Conservation (phyloP, 164 flowering plant genomes). For the Aristolochia contorta region DNA sequence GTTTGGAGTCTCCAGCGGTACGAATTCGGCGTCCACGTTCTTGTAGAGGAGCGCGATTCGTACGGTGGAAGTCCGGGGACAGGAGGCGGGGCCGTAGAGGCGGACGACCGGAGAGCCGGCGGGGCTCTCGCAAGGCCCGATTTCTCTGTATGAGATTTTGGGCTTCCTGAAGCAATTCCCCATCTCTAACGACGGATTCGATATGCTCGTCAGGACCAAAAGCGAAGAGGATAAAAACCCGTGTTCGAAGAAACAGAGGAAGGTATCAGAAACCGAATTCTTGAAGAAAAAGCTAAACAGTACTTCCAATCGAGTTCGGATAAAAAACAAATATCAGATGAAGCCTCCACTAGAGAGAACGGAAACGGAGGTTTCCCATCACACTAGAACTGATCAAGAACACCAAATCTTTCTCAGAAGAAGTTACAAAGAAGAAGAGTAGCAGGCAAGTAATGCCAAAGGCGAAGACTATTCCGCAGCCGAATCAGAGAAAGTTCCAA, state of each 20-base stretch:
- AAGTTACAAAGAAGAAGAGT: no score
- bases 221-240: conserved; percentile 49
- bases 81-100: conserved; percentile 27
- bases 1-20: conserved; percentile 17
- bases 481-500: no score
- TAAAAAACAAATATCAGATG: no score
- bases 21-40: conserved; percentile 22
- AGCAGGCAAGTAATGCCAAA: no score
- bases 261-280: conserved; percentile 3
- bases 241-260: conserved; percentile 70
- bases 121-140: conserved; percentile 23
- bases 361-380: no score
- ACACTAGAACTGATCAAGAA: no score
- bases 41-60: conserved; percentile 48
- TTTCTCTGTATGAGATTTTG: conserved; percentile 25
- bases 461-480: no score
- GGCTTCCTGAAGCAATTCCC: conserved; percentile 18
- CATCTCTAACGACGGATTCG: neutral
- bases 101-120: conserved; percentile 10
- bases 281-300: neutral
- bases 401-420: no score
- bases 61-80: conserved; percentile 22
- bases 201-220: conserved; percentile 13
- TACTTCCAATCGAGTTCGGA: no score
- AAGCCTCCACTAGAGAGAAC: no score